Evolutionary conservation across 2,329 filamentous ascomycete genomes (phyloP).

Genomic region (Penicillium nordicum): DNA sequence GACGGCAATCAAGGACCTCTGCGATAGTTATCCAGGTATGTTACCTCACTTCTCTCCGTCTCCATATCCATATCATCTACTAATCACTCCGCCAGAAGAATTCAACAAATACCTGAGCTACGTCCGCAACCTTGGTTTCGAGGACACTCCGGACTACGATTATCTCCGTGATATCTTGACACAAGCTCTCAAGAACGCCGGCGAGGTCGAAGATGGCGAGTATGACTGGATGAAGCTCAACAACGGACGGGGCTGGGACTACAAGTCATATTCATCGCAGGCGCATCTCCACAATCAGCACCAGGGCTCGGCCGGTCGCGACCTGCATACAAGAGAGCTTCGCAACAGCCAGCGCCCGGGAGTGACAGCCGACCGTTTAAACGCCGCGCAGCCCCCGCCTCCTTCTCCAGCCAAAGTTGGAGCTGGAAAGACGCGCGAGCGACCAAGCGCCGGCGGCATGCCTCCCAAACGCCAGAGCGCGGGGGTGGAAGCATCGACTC

Average conservation of each 20-base stretch:
- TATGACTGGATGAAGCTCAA: conserved; percentile 99
- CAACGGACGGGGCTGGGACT: conserved; percentile 90
- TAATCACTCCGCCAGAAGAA: conserved; percentile 61
- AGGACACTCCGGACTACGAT: conserved; percentile 97
- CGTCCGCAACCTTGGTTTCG: conserved; percentile 95
- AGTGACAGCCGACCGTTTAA: conserved; percentile 84
- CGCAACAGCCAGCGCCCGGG: conserved; percentile 58
- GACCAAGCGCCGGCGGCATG: conserved; percentile 74
- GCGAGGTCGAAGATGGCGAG: conserved; percentile 93
- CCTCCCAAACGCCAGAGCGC: conserved; percentile 71
- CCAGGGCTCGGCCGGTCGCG: conserved; percentile 78
- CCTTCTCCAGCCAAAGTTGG: conserved; percentile 75
- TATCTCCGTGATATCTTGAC: conserved; percentile 96
- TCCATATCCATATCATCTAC: background rate
- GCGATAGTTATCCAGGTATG: conserved; percentile 81
- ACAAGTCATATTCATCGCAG: conserved; percentile 65
- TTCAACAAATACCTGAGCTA: conserved; percentile 98
- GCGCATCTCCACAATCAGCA: conserved; percentile 75
- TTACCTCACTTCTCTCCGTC: conserved; percentile 8
- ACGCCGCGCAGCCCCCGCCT: conserved; percentile 86
- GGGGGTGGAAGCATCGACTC: conserved; percentile 68
- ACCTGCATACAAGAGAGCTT: conserved; percentile 68
- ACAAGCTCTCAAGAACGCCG: conserved; percentile 87
- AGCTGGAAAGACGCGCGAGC: conserved; percentile 68
- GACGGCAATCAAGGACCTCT: conserved; percentile 92